A percentile compares a stretch with the other conserved stretches of the same genome.
Evolutionary conservation across 2,329 filamentous ascomycete genomes (phyloP).

Genomic region (Aspergillus glaucus): DNA sequence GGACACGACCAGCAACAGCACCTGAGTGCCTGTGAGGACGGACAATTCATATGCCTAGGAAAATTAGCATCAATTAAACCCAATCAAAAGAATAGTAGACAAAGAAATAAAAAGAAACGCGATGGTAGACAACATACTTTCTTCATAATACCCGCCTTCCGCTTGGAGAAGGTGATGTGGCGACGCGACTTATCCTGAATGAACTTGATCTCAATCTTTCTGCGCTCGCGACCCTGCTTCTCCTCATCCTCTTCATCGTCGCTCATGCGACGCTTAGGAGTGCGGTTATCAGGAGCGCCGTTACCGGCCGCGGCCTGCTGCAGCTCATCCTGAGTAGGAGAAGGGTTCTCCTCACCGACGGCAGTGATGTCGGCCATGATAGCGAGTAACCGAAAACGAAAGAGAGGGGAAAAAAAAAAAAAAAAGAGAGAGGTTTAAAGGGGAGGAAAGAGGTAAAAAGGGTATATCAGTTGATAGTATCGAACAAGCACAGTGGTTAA

Average conservation of each 20-base stretch:
- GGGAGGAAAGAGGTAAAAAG: constrained; percentile 3
- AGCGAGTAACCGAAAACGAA: constrained; percentile 1
- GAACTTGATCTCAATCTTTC: constrained; percentile 99
- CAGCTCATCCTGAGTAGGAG: constrained; percentile 67
- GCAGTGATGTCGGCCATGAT: constrained; percentile 73
- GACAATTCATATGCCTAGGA: constrained; percentile 89
- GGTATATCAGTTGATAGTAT: neutral
- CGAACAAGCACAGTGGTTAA: constrained; percentile 2
- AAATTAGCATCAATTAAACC: constrained; percentile 9
- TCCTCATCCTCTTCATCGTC: constrained; percentile 97
- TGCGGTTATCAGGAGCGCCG: constrained; percentile 67
- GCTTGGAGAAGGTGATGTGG: constrained; percentile 99
- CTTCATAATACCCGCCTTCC: constrained; percentile 99
- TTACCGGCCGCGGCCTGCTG: constrained; percentile 55
- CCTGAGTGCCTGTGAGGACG: constrained; percentile 95
- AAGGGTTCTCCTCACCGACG: constrained; percentile 68
- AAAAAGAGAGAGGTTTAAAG: neutral
- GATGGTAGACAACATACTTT: constrained; percentile 63
- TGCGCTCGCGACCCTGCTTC: constrained; percentile 92
- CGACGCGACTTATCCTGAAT: constrained; percentile 99
- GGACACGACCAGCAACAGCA: constrained; percentile 90
- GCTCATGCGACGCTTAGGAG: constrained; percentile 81
- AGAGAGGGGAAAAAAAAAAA: too few relatives aligned
- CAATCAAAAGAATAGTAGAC: neutral
- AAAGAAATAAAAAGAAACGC: constrained; percentile 10